These are phyloP conservation scores for Pythium monospermum DNA, from an alignment of 352 stramenopile genomes.

Conservation along the genomic window DNA sequence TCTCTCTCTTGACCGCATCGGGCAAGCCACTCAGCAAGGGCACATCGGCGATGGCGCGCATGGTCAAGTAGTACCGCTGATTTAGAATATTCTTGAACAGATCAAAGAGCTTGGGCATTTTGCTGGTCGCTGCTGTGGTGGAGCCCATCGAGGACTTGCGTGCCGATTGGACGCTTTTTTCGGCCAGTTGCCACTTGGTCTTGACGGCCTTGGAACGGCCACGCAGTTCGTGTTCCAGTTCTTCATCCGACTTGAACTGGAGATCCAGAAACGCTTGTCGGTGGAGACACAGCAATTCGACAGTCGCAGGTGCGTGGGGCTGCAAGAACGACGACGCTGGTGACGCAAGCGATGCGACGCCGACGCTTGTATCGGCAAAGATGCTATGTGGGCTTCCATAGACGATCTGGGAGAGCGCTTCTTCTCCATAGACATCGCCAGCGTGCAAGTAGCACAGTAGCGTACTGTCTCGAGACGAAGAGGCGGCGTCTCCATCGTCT, in stretches of 20 bases:
- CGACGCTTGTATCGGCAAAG: constrained; percentile 12
- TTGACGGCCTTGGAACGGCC: constrained; percentile 29
- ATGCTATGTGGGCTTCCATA: constrained; percentile 19
- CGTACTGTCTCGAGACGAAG: background rate
- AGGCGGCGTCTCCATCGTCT: background rate
- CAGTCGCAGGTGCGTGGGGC: background rate
- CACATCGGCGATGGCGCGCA: constrained; percentile 46
- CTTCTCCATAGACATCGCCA: constrained; percentile 52
- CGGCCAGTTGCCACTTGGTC: constrained; percentile 45
- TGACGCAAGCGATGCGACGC: background rate
- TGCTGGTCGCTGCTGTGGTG: constrained; percentile 8
- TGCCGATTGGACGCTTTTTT: constrained; percentile 25
- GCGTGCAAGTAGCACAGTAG: constrained; percentile 36
- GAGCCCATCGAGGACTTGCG: background rate
- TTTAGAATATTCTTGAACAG: constrained; percentile 69
- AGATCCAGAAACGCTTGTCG: constrained; percentile 29
- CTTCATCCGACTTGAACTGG: constrained; percentile 41
- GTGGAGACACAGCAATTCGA: constrained; percentile 40
- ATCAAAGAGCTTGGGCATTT: constrained; percentile 48
- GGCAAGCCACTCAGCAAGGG: constrained; percentile 35
- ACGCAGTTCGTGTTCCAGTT: constrained; percentile 37
- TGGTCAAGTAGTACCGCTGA: constrained; percentile 54
- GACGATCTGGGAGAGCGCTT: constrained; percentile 25
- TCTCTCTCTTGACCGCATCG: constrained; percentile 33
- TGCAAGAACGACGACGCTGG: background rate